Conservation (phyloP, 352 stramenopile genomes). For the Phytophthora syringae region DNA sequence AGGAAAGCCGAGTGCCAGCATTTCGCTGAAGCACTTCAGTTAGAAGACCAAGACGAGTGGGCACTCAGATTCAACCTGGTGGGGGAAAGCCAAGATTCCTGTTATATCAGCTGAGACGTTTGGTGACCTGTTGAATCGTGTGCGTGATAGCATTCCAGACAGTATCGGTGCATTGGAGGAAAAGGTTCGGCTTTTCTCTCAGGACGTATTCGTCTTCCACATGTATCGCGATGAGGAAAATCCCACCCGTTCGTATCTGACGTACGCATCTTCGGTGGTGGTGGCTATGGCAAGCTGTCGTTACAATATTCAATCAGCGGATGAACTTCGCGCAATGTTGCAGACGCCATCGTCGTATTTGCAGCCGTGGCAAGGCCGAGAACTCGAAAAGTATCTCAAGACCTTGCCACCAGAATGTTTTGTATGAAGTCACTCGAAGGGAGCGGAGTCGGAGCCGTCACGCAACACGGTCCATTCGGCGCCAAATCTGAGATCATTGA, state of each 20-base stretch:
- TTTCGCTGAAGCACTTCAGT: conserved; percentile 18
- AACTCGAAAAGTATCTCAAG: conserved; percentile 14
- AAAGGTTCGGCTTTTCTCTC: not conserved
- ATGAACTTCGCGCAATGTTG: conserved; percentile 10
- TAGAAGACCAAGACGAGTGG: conserved; percentile 25
- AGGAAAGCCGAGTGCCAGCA: conserved; percentile 26
- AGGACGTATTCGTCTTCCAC: conserved; percentile 13
- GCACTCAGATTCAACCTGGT: conserved; percentile 30
- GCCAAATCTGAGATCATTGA: too few species aligned
- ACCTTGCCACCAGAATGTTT: conserved; percentile 9
- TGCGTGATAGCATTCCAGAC: conserved; percentile 4
- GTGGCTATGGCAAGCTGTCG: conserved; percentile 8
- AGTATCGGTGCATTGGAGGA: conserved; percentile 7
- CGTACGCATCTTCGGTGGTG: conserved; percentile 20
- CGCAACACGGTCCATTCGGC: too few species aligned
- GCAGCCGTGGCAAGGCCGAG: conserved; percentile 11
- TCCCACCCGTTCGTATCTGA: not conserved
- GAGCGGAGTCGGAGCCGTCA: too few species aligned
- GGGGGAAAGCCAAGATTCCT: conserved; percentile 34
- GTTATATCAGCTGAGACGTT: conserved; percentile 21
- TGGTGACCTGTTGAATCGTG: conserved; percentile 7
- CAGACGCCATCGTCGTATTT: not conserved
- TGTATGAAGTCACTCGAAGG: conserved; percentile 9
- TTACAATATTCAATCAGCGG: not conserved
- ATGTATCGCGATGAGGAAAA: conserved; percentile 1